These are phyloP conservation scores for Epipyxis sp. DNA, from an alignment of 108 stramenopile genomes.

Conservation along the genomic window DNA sequence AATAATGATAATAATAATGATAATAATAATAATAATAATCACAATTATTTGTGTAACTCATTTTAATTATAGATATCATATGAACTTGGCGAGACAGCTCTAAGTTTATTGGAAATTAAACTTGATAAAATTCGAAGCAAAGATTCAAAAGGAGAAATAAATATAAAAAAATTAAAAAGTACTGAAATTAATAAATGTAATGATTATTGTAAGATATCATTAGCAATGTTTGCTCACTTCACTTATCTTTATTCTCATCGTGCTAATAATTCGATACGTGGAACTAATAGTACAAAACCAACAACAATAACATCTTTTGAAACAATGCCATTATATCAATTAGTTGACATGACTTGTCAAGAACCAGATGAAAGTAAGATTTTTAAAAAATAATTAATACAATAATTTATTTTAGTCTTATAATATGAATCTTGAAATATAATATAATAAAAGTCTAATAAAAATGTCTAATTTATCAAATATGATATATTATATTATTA, in stretches of 20 bases:
- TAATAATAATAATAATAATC: too few species aligned
- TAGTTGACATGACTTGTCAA: background rate
- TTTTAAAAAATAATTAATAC: background rate
- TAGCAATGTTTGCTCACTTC: conserved; percentile 24
- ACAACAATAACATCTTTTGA: too few species aligned
- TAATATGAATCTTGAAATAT: too few species aligned
- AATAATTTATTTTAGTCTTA: too few species aligned
- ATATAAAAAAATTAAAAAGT: background rate
- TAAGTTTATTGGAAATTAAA: conserved; percentile 1
- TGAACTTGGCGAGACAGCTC: conserved; percentile 11
- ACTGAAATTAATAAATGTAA: background rate
- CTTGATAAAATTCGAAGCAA: conserved; percentile 1
- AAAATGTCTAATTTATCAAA: too few species aligned
- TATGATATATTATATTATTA: too few species aligned
- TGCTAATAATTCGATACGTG: too few species aligned
- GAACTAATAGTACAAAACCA: too few species aligned
- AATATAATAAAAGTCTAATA: too few species aligned
- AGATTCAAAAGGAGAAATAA: background rate
- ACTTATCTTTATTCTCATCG: background rate
- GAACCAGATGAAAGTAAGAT: conserved; percentile 17
- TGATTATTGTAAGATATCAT: conserved; percentile 4
- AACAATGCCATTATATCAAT: background rate
- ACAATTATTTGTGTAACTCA: too few species aligned
- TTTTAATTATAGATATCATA: too few species aligned
- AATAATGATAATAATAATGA: too few species aligned